phyloP scores from a whole-genome alignment of 139 green algal genomes.

The Haematococcus lacustris region DNA sequence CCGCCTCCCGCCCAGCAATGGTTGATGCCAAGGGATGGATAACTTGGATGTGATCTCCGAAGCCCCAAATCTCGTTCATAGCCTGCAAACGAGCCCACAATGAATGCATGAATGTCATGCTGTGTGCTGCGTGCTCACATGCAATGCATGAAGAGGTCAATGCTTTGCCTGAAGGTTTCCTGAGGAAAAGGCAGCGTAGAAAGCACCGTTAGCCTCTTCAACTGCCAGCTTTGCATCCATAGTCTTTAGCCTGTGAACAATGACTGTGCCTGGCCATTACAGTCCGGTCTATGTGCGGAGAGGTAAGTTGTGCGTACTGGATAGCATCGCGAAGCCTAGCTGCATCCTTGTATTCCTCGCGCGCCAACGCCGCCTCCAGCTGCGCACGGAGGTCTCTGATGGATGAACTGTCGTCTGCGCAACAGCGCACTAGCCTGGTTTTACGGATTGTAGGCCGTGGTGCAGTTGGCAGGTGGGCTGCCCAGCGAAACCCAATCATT shows the following conservation, averaged over 20 bases:
- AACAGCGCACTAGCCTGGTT: no score
- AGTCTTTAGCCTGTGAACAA: constrained; percentile 24
- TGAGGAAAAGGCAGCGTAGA: constrained; percentile 71
- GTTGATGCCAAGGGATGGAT: constrained; percentile 64
- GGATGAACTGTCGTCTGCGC: not conserved
- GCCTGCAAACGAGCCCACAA: constrained; percentile 22
- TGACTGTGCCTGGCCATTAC: not conserved
- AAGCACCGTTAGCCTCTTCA: constrained; percentile 69
- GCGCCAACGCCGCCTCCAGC: constrained; percentile 6
- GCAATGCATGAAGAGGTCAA: not conserved
- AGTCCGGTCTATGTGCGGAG: not conserved
- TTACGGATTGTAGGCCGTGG: no score
- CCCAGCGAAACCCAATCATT: no score
- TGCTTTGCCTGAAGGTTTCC: constrained; percentile 38
- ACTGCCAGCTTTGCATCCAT: constrained; percentile 56
- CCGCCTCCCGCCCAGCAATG: constrained; percentile 62
- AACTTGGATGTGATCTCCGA: constrained; percentile 72
- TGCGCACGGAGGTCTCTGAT: constrained; percentile 1
- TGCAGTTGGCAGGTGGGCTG: no score
- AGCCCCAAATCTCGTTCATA: constrained; percentile 68
- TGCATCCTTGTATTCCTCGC: constrained; percentile 35
- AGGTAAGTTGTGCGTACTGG: constrained; percentile 9
- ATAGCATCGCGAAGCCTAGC: constrained; percentile 30
- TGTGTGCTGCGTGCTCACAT: not conserved
- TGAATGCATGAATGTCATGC: not conserved